Base-by-base conservation (phyloP, 345 rosid genomes). In the Diplotaxis tenuifolia region DNA sequence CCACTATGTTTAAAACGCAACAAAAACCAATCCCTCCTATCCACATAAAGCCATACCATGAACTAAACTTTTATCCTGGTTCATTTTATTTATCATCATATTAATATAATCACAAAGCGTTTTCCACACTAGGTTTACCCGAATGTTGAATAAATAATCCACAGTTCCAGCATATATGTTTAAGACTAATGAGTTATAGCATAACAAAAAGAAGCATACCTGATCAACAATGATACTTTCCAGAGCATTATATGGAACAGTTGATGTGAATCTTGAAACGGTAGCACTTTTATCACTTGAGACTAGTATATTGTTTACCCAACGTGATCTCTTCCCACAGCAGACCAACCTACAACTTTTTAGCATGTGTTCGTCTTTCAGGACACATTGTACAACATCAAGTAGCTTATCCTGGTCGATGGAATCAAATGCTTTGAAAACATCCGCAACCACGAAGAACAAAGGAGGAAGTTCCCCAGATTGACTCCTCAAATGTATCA, bases 371-470 rank as follows among this genome's bases (percentile, higher is more conserved):
- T 84, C 82, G 69, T 86, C 77, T 70, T 27, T 28, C 57, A 89
- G 63, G 71, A 91, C 80, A 76, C 83, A 82, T 56, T 83, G 73
- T 80, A 87, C 70, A 23, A 89, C 80, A 38, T 63, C 16, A 56
- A 91, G 85, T 77, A 93, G 79, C 79, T 84, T 86, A 68, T 81
- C 84, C 69, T 91, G 97, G 78, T 87, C 68, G 58, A 91, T 55
- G 6, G 97, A 89, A 80, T 93, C 98, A 80, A 86, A 93, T 38
- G 97, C 98, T 78, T 88, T 91, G 22, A 71, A 81, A 60, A 93
- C 98, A 84, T 93, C 98, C 67, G 88, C 85, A 68, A 83, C 86
- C 64, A 93, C 89, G 70, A 88, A 54, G 75, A 79, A 91, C 67
- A 88, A 64, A 49, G 67, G 73, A 67, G 92, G 88, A 66, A 82